Conservation (phyloP, 805 yeast species). For the Suhomyces tanzawaensis region DNA sequence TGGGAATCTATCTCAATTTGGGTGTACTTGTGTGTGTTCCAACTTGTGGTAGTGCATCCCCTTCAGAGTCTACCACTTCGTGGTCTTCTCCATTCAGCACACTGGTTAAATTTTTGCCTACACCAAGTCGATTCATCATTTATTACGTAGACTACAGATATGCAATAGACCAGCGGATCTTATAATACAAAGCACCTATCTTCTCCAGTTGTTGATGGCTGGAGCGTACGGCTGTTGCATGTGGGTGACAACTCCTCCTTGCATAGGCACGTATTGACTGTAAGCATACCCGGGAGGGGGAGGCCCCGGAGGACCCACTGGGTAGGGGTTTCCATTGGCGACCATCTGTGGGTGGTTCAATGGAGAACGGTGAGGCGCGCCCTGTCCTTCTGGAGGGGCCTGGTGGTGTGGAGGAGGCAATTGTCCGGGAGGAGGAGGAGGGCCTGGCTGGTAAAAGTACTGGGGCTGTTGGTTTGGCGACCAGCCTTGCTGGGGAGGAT, state of each 20-base stretch:
- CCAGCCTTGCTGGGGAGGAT: conserved; percentile 30
- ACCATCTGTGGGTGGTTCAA: conserved; percentile 20
- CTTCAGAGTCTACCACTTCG: too few species aligned
- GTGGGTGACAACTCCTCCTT: conserved; percentile 28
- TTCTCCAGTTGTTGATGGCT: conserved; percentile 26
- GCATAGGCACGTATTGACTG: conserved; percentile 36
- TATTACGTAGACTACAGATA: too few species aligned
- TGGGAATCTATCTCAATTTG: too few species aligned
- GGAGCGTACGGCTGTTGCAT: conserved; percentile 16
- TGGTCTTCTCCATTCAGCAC: too few species aligned
- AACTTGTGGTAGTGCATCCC: too few species aligned
- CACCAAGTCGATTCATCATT: too few species aligned
- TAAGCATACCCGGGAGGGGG: conserved; percentile 38
- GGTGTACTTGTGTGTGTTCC: too few species aligned
- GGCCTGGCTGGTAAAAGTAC: conserved; percentile 20
- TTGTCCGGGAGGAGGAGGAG: conserved; percentile 13
- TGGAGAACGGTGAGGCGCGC: conserved; percentile 21
- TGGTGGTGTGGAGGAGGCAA: conserved; percentile 9
- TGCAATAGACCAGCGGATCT: background rate
- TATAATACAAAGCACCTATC: conserved; percentile 9
- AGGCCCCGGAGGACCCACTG: conserved; percentile 14
- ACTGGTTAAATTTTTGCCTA: too few species aligned
- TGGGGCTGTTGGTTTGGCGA: conserved; percentile 20
- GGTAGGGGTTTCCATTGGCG: conserved; percentile 15
- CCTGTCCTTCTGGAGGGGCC: conserved; percentile 6